Percentiles rank a stretch among this genome's conserved stretches.
These are phyloP conservation scores for Trametes cingulata DNA, from an alignment of 768 basidiomycete species.

Conservation along the genomic window DNA sequence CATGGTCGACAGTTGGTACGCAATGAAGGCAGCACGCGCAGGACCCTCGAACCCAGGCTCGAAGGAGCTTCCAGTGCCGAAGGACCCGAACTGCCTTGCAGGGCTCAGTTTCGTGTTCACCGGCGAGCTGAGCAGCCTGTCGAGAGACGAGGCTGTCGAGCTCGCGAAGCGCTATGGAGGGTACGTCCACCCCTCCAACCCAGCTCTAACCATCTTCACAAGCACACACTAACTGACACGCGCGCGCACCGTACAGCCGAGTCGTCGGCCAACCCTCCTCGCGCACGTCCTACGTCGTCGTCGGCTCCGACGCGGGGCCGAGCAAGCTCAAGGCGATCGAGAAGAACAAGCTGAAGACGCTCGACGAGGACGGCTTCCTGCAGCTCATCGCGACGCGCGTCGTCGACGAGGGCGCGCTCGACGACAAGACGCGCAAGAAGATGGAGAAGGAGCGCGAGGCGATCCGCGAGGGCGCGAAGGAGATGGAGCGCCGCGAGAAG, in stretches of 20 bases:
- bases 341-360: constrained; percentile 71
- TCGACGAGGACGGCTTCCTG: constrained; percentile 88
- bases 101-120: constrained; percentile 95
- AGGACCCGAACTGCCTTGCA: constrained; percentile 77
- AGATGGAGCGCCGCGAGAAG: constrained; percentile 76
- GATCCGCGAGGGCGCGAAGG: constrained; percentile 69
- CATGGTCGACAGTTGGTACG: constrained; percentile 44
- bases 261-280: constrained; percentile 87
- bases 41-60: constrained; percentile 59
- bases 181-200: constrained; percentile 46
- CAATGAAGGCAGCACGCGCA: constrained; percentile 60
- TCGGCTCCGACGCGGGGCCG: constrained; percentile 87
- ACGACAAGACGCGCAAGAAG: constrained; percentile 82
- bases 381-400: constrained; percentile 73
- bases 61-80: constrained; percentile 64
- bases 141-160: constrained; percentile 84
- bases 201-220: constrained; percentile 1
- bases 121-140: constrained; percentile 84
- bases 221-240: neutral
- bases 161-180: constrained; percentile 92
- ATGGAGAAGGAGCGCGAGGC: constrained; percentile 77
- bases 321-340: constrained; percentile 86
- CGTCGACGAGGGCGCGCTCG: constrained; percentile 37
- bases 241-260: constrained; percentile 50
- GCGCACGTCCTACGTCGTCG: constrained; percentile 85